Evolutionary conservation across 148 eudicot genomes (phyloP).

Genomic region (Rhododendron kiyosumense): DNA sequence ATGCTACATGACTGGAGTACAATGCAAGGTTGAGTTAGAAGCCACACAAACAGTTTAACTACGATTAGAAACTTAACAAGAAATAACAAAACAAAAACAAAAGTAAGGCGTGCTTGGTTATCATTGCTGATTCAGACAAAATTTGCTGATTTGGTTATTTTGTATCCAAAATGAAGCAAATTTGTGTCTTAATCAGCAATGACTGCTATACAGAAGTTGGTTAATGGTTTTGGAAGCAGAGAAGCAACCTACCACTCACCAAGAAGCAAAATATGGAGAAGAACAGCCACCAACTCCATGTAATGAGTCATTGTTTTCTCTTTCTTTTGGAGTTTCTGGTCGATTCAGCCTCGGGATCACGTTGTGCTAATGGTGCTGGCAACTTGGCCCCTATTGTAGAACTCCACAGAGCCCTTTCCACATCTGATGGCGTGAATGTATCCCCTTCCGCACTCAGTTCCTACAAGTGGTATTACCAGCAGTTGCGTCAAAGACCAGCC

Average conservation of each 20-base stretch:
- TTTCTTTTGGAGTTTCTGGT: conserved; percentile 40
- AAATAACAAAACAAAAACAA: background rate
- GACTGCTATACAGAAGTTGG: background rate
- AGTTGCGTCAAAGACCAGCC: background rate
- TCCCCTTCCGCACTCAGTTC: conserved; percentile 55
- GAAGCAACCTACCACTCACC: background rate
- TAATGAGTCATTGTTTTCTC: conserved; percentile 34
- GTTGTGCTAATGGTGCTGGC: conserved; percentile 14
- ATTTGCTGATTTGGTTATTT: background rate
- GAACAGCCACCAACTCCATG: background rate
- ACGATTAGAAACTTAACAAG: background rate
- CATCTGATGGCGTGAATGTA: conserved; percentile 71
- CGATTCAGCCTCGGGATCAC: conserved; percentile 22
- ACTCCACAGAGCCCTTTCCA: conserved; percentile 89
- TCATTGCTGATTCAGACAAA: background rate
- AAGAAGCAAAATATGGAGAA: background rate
- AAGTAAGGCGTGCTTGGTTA: background rate
- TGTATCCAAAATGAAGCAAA: background rate
- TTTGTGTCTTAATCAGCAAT: background rate
- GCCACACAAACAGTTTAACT: background rate
- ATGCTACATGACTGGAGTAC: background rate
- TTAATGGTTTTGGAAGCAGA: background rate
- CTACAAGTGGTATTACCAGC: conserved; percentile 24
- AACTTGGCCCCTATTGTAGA: conserved; percentile 51
- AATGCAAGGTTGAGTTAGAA: background rate